phyloP scores from a whole-genome alignment of 2,329 filamentous ascomycete genomes.

The Erysiphe pisi region DNA sequence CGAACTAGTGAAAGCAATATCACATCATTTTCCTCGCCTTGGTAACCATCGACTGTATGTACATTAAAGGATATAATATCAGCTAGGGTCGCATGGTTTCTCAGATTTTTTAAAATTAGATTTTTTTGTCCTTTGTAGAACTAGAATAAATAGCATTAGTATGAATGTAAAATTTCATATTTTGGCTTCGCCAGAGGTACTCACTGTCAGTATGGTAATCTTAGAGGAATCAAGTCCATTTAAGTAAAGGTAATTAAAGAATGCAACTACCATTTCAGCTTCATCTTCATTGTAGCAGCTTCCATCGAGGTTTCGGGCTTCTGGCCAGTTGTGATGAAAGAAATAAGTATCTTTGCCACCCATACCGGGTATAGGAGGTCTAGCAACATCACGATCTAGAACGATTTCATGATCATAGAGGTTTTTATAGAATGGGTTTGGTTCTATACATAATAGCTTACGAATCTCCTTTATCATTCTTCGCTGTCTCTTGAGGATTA shows the following conservation, averaged over 20 bases:
- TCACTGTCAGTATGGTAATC: slow-evolving; percentile 62
- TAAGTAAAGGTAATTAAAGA: slow-evolving; percentile 59
- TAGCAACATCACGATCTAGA: slow-evolving; percentile 41
- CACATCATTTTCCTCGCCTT: slow-evolving; percentile 82
- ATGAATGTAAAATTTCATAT: background rate
- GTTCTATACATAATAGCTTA: slow-evolving; percentile 41
- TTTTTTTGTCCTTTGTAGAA: slow-evolving; percentile 82
- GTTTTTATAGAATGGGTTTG: slow-evolving; percentile 49
- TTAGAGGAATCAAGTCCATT: slow-evolving; percentile 51
- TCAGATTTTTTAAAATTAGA: slow-evolving; percentile 45
- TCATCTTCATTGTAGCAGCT: slow-evolving; percentile 62
- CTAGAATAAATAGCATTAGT: slow-evolving; percentile 28
- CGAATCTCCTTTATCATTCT: slow-evolving; percentile 61
- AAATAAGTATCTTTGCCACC: slow-evolving; percentile 50
- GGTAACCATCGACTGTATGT: slow-evolving; percentile 76
- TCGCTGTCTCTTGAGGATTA: slow-evolving; percentile 49
- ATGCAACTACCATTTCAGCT: slow-evolving; percentile 62
- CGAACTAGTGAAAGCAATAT: slow-evolving; percentile 71
- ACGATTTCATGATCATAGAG: slow-evolving; percentile 51
- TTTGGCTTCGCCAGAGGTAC: background rate
- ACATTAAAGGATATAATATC: slow-evolving; percentile 44
- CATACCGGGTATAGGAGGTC: slow-evolving; percentile 51
- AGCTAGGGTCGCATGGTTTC: slow-evolving; percentile 39
- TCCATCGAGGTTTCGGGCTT: slow-evolving; percentile 51
- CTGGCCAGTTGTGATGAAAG: slow-evolving; percentile 54